These are phyloP conservation scores for Boletus fagicola DNA, from an alignment of 768 basidiomycete genomes.

Conservation along the genomic window DNA sequence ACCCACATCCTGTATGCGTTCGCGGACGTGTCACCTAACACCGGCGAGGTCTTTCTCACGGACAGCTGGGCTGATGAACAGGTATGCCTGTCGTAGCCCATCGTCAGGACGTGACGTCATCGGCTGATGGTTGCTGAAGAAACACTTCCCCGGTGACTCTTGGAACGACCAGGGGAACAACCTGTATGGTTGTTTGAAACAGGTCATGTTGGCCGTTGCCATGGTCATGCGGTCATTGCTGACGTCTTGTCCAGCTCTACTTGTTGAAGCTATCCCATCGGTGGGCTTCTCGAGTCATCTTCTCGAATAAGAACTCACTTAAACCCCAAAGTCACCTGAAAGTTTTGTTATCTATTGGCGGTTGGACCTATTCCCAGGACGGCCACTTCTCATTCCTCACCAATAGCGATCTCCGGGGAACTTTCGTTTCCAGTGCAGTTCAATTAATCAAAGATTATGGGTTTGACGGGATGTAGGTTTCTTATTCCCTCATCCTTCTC, in stretches of 20 bases:
- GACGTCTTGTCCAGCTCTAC: slow-evolving; percentile 32
- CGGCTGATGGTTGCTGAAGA: slow-evolving; percentile 38
- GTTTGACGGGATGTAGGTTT: slow-evolving; percentile 69
- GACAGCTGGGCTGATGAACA: slow-evolving; percentile 75
- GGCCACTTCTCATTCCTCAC: slow-evolving; percentile 70
- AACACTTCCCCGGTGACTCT: slow-evolving; percentile 69
- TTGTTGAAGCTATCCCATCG: slow-evolving; percentile 61
- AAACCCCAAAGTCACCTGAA: slow-evolving; percentile 41
- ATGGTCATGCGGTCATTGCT: background rate
- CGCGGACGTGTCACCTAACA: slow-evolving; percentile 62
- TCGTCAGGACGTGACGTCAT: background rate
- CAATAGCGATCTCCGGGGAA: slow-evolving; percentile 45
- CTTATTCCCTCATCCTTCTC: background rate
- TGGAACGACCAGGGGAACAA: slow-evolving; percentile 78
- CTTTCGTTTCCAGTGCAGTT: slow-evolving; percentile 61
- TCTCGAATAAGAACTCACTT: background rate
- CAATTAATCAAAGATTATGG: slow-evolving; percentile 71
- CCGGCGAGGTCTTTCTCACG: slow-evolving; percentile 63
- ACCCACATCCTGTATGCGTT: slow-evolving; percentile 83
- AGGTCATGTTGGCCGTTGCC: slow-evolving; percentile 40
- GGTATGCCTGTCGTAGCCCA: slow-evolving; percentile 32
- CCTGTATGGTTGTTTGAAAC: slow-evolving; percentile 79
- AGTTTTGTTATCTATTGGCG: slow-evolving; percentile 52
- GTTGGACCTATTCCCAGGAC: slow-evolving; percentile 70
- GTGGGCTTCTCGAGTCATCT: slow-evolving; percentile 7